Base-by-base conservation (phyloP, 1,284 basidiomycete species). In the Schizophyllum commune region DNA sequence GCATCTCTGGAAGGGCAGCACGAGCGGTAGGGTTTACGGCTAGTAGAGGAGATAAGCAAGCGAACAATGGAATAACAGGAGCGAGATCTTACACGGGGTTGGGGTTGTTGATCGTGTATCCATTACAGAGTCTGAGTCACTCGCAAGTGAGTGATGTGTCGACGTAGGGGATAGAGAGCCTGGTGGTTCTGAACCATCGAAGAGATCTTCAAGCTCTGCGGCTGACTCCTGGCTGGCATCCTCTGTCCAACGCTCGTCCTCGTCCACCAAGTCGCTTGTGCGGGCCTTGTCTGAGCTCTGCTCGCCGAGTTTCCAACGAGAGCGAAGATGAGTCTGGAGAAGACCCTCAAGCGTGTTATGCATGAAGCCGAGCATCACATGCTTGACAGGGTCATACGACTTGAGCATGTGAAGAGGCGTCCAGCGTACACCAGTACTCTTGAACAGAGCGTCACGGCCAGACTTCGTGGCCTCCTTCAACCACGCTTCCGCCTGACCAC, bases 281-380 rank as follows among this genome's bases (percentile, higher is more conserved):
- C 61, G 54, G 54, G 57, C 56, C 13, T 22, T 52, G 53, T 64
- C 60, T 22, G 65, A 61, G 22, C 7, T 56, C 33, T 54, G 55
- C 22, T 56, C 53, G 3, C 69, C 68, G 61, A 72, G 65, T 4
- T 69, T 68, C 71, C 69, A 73, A 5, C 66, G 58, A 8, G 60
- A 19, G 9, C 68, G 66, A 55, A 68, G 61, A 57, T 74, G 71
- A 61, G 69, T 61, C 62, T 70, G 59, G 11, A 74, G 61, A 32
- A 73, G 58, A n/a, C 72, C 72, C 59, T 73, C 71, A 34, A 71
- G 51, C 70, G 71, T 74, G 58, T 73, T 73, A 61, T 74, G 73
- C 69, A 74, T 72, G 51, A 68, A 65, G 17, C 73, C 72, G 6
- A 75, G 65, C 19, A 74, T 55, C 22, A 65, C 64, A 65, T 72